Conservation (phyloP, 2,329 filamentous ascomycete species). For the Fusarium dlaminii region DNA sequence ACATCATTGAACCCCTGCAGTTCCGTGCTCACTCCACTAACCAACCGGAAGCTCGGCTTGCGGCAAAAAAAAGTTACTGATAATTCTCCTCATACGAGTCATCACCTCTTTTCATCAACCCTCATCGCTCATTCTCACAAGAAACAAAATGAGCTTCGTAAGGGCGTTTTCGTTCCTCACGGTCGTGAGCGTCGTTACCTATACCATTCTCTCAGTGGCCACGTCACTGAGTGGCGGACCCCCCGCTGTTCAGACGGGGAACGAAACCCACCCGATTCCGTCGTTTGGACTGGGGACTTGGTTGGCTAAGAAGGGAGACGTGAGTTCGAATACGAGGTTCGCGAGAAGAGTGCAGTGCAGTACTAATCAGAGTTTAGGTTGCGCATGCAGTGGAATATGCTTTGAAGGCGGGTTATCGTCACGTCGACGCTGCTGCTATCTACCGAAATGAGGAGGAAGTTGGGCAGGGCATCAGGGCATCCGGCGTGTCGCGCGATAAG, state of each 20-base stretch:
- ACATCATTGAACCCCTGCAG: slow-evolving; percentile 22
- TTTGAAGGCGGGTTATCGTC: slow-evolving; percentile 62
- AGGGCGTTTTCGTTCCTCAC: slow-evolving; percentile 25
- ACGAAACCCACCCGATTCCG: slow-evolving; percentile 38
- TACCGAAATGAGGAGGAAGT: slow-evolving; percentile 69
- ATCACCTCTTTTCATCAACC: background rate
- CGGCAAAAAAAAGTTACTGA: slow-evolving; percentile 5
- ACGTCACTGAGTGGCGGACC: slow-evolving; percentile 2
- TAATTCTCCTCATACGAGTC: slow-evolving; percentile 4
- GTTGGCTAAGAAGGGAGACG: slow-evolving; percentile 43
- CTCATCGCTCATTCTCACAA: background rate
- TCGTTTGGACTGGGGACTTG: slow-evolving; percentile 47
- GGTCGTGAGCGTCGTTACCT: slow-evolving; percentile 8
- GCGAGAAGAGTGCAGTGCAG: accelerated
- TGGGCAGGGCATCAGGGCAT: slow-evolving; percentile 54
- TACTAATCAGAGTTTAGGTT: slow-evolving; percentile 11
- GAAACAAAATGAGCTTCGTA: slow-evolving; percentile 17
- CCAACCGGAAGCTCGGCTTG: background rate
- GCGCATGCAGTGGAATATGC: slow-evolving; percentile 63
- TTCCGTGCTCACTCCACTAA: slow-evolving; percentile 13
- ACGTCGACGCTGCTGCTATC: slow-evolving; percentile 65
- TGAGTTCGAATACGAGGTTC: background rate
- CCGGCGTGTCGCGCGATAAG: slow-evolving; percentile 41
- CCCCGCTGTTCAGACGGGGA: background rate
- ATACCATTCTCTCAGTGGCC: slow-evolving; percentile 15